Percentiles rank a stretch among this genome's conserved stretches.
These are phyloP conservation scores for Acanthamoeba pearcei DNA, from an alignment of 208 protist species.

Conservation along the genomic window DNA sequence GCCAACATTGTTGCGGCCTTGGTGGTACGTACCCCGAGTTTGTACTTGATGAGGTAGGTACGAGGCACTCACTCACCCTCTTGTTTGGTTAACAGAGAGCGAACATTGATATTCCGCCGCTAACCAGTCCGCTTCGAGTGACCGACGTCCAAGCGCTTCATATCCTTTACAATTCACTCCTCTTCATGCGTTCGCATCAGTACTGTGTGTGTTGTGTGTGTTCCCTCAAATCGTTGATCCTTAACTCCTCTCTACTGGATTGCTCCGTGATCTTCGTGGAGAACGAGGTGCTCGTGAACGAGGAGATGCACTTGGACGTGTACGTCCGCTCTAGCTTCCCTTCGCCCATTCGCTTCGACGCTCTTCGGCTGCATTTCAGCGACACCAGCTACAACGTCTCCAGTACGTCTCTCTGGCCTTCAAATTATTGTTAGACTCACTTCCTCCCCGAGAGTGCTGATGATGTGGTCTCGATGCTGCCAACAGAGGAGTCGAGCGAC, in stretches of 20 bases:
- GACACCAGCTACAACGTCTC: not conserved
- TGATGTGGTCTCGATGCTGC: not conserved
- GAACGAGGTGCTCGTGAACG: conserved; percentile 8
- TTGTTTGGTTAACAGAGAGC: not conserved
- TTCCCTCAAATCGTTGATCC: not conserved
- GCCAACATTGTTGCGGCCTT: not conserved
- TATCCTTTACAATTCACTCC: not conserved
- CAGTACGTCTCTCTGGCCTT: not conserved
- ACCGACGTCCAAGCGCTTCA: not conserved
- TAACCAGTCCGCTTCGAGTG: not conserved
- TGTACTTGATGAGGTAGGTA: not conserved
- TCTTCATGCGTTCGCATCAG: not conserved
- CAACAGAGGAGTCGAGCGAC: not conserved
- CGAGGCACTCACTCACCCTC: not conserved
- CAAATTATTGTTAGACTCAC: too few species aligned
- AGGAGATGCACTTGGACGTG: not conserved
- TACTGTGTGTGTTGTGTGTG: too few species aligned
- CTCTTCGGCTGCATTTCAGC: conserved; percentile 1
- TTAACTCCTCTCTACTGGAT: not conserved
- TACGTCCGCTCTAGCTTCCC: not conserved
- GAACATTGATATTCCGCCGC: not conserved
- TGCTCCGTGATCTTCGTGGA: not conserved
- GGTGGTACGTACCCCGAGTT: not conserved
- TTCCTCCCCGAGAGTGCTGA: not conserved
- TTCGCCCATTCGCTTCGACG: conserved; percentile 4